Base-by-base conservation (phyloP, 192 early-diverging fungal genomes). In the Backusella liffmaniae region DNA sequence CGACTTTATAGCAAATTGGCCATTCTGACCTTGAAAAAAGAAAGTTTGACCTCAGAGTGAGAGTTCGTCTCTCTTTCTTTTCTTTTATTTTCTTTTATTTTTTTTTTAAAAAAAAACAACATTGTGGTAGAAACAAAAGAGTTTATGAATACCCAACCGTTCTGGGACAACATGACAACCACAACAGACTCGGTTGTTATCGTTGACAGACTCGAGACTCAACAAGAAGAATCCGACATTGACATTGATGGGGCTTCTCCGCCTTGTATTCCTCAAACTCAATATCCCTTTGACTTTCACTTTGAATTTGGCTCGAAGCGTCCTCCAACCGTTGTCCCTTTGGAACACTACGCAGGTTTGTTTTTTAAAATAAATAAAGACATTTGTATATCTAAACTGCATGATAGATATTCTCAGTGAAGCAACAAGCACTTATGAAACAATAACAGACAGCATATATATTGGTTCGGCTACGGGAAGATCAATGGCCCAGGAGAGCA, bases 371-470 rank as follows among this genome's bases (percentile, higher is more conserved):
- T 21, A 21, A 21, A 56, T 10, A 56, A 2, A 5, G 16, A 21
- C 16, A 49, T 67, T 37, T 67, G 36, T 67, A n/a, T 2, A 18
- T n/a, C 8, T 41, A 41, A 26, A 21, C 21, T 10, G 39, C 36
- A 26, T 29, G 0, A 2, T 49, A 49, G 29, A 49, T 29, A 32
- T 26, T 30, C 16, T 29, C 42, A 41, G 10, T 3, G 85, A 91
- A 36, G 87, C 92, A 21, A 74, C 80, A 56, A 84, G 85, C 41
- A 82, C 85, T 3, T 95, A 93, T 73, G 80, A 82, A 34, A 90
- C 90, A 69, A 92, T 94, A 53, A 73, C 82, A 5, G 80, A 84
- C n/a, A 96, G 94, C 72, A 88, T 91, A 65, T 94, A 89, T 75
- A 88, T 88, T 66, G 91, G 91, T 36, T 78, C 84, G 49, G 92